Percentiles rank a stretch among this genome's conserved stretches.
phyloP scores from a whole-genome alignment of 176 grass and related monocot genomes.

The bread wheat (Triticum aestivum) region DNA sequence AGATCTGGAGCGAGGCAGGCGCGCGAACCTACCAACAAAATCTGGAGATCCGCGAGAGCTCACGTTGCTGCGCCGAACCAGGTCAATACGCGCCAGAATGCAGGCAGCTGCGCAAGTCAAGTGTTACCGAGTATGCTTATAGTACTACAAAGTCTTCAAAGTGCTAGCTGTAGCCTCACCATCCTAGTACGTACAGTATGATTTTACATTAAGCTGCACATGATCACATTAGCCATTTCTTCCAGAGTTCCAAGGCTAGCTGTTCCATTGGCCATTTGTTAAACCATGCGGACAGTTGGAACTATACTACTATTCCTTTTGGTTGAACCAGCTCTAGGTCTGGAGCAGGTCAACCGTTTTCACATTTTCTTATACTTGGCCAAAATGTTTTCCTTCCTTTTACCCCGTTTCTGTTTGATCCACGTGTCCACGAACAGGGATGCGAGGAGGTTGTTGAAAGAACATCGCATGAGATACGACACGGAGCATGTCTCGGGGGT shows the following conservation, averaged over 20 bases:
- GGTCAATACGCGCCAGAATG: conserved; percentile 11
- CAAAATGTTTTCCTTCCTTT: no score
- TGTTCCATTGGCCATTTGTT: neutral
- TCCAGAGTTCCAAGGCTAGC: neutral
- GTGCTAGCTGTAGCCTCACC: conserved; percentile 12
- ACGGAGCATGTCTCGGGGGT: neutral
- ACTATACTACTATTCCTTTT: neutral
- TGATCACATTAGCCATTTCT: neutral
- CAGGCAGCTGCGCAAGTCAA: conserved; percentile 19
- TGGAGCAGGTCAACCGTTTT: conserved; percentile 37
- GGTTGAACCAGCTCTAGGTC: conserved; percentile 13
- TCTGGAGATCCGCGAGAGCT: conserved; percentile 11
- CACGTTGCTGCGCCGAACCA: conserved; percentile 24
- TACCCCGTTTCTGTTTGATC: neutral
- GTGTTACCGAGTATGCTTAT: conserved; percentile 5
- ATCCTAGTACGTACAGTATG: neutral
- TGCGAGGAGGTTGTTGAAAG: neutral
- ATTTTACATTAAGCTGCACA: neutral
- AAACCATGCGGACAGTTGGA: neutral
- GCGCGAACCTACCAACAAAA: conserved; percentile 22
- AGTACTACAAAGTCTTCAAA: neutral
- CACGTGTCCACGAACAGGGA: neutral
- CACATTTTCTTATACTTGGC: neutral
- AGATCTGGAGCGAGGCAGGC: conserved; percentile 30
- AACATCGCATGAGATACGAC: no score